These are phyloP conservation scores for Phaseolus coccineus DNA, from an alignment of 331 rosid genomes.

Conservation along the genomic window DNA sequence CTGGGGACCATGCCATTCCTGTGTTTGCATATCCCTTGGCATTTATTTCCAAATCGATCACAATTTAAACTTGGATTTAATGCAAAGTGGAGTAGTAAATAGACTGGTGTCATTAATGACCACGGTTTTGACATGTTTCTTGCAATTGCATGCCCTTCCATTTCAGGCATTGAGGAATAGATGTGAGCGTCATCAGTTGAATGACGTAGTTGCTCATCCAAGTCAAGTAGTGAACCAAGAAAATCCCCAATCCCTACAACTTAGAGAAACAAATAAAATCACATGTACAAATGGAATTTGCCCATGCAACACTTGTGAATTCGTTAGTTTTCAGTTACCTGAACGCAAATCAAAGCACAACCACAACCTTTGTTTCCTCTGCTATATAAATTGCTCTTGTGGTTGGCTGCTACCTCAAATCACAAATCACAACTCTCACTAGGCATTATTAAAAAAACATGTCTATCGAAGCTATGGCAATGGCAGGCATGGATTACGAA, in stretches of 20 bases:
- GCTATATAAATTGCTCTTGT: conserved; percentile 28
- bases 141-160: conserved; percentile 3
- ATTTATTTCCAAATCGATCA: conserved; percentile 30
- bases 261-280: not conserved
- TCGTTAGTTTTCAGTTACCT: conserved; percentile 2
- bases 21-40: not conserved
- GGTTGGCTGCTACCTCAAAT: not conserved
- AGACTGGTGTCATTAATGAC: not conserved
- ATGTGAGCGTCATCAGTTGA: not conserved
- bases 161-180: not conserved
- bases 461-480: conserved; percentile 59
- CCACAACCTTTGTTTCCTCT: not conserved
- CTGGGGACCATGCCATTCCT: not conserved
- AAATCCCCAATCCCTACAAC: not conserved
- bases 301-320: conserved; percentile 34
- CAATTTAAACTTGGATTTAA: conserved; percentile 27
- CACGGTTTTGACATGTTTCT: conserved; percentile 33
- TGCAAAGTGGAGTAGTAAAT: too few relatives aligned
- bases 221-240: not conserved
- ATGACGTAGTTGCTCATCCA: conserved; percentile 33
- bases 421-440: not conserved
- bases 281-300: conserved; percentile 16
- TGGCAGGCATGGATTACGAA: conserved; percentile 52
- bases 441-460: conserved; percentile 1
- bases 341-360: not conserved